Evolutionary conservation across 1,284 basidiomycete species (phyloP).

Genomic region (Trichosporon sp.): DNA sequence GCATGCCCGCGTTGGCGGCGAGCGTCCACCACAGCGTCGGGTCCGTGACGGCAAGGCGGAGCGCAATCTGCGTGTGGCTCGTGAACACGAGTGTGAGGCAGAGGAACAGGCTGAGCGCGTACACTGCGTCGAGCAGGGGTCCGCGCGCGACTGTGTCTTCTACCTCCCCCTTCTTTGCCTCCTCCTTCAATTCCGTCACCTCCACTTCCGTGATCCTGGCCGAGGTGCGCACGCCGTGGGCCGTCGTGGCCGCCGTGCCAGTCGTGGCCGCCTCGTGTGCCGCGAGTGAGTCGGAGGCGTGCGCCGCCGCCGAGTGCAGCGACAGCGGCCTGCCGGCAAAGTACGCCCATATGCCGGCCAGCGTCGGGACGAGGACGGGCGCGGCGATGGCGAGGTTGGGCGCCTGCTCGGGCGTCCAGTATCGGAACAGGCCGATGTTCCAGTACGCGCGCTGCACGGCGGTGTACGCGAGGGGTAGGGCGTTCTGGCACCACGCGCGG

Average conservation of each 20-base stretch:
- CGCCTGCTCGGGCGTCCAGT: slow-evolving; percentile 76
- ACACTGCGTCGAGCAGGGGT: background rate
- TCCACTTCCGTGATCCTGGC: background rate
- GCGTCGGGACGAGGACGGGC: slow-evolving; percentile 62
- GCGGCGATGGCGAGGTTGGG: slow-evolving; percentile 81
- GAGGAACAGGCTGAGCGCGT: slow-evolving; percentile 39
- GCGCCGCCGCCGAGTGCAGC: background rate
- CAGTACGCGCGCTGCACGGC: slow-evolving; percentile 83
- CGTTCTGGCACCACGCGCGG: slow-evolving; percentile 62
- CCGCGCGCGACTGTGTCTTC: background rate
- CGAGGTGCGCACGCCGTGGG: background rate
- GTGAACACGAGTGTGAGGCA: slow-evolving; percentile 65
- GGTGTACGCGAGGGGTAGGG: slow-evolving; percentile 69
- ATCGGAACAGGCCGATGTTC: slow-evolving; percentile 73
- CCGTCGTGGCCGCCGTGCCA: background rate
- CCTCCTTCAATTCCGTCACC: background rate
- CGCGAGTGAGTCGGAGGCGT: background rate
- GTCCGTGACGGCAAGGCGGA: slow-evolving; percentile 72
- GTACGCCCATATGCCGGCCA: slow-evolving; percentile 30
- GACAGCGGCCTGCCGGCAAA: background rate
- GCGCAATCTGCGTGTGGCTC: slow-evolving; percentile 84
- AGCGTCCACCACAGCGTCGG: slow-evolving; percentile 82
- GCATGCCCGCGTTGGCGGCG: slow-evolving; percentile 47
- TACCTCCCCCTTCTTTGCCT: background rate
- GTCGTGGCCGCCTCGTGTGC: background rate